Evolutionary conservation across 164 flowering plant species (phyloP).

Genomic region (Vitis riparia): DNA sequence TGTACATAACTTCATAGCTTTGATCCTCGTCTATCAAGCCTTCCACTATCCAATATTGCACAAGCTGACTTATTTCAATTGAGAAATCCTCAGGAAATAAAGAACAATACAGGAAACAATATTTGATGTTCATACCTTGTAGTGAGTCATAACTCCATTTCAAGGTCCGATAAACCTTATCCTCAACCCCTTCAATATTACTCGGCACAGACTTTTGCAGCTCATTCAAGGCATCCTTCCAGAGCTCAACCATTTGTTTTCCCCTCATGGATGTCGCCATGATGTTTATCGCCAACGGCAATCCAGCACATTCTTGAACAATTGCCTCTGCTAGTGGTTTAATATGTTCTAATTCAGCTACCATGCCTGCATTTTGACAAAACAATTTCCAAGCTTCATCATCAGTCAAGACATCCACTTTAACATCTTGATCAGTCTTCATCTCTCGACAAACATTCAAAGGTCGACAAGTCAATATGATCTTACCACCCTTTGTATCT

Average conservation of each 20-base stretch:
- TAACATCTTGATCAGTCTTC: conserved; percentile 18
- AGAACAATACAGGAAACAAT: conserved; percentile 19
- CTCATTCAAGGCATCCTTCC: conserved; percentile 19
- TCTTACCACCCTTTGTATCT: conserved; percentile 12
- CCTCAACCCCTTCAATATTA: background rate
- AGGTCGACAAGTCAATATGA: conserved; percentile 22
- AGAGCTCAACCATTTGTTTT: conserved; percentile 13
- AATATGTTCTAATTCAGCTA: background rate
- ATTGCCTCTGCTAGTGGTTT: conserved; percentile 12
- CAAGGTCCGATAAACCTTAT: conserved; percentile 6
- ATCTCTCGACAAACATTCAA: conserved; percentile 23
- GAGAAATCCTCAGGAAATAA: conserved; percentile 19
- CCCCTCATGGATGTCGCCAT: conserved; percentile 23
- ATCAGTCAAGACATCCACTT: conserved; percentile 16
- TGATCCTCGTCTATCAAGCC: conserved; percentile 17
- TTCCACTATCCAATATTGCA: conserved; percentile 17
- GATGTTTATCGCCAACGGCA: conserved; percentile 26
- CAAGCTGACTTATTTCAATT: conserved; percentile 13
- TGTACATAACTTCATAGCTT: conserved; percentile 2
- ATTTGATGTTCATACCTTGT: conserved; percentile 1
- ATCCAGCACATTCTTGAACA: conserved; percentile 21
- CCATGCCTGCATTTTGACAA: conserved; percentile 12
- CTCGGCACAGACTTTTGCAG: conserved; percentile 3
- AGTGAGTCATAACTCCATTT: conserved; percentile 21
- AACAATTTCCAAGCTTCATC: conserved; percentile 28